Conservation (phyloP, 2,329 filamentous ascomycete species). For the Botrytis deweyae region DNA sequence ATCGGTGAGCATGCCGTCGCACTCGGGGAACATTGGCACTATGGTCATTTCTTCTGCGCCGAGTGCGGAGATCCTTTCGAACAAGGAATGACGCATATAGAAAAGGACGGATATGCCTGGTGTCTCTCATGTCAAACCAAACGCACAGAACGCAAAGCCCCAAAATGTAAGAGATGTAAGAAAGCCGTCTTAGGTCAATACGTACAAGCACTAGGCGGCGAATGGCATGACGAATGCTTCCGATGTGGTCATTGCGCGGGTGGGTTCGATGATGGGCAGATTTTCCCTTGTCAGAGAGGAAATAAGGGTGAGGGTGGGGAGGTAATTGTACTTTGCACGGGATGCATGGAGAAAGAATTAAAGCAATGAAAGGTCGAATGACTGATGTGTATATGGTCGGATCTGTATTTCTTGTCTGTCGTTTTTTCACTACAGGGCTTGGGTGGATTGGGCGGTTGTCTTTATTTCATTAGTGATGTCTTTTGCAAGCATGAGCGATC, state of each 20-base stretch:
- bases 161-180: slow-evolving; percentile 84
- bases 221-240: slow-evolving; percentile 95
- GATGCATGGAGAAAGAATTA: slow-evolving; percentile 58
- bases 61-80: slow-evolving; percentile 97
- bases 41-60: slow-evolving; percentile 97
- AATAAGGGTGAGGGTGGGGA: slow-evolving; percentile 50
- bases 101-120: slow-evolving; percentile 98
- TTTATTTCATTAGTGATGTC: background rate
- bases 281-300: slow-evolving; percentile 49
- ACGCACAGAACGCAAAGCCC: slow-evolving; percentile 81
- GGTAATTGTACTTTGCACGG: slow-evolving; percentile 59
- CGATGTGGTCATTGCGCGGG: slow-evolving; percentile 66
- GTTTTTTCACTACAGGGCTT: slow-evolving; percentile 4
- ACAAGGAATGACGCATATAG: slow-evolving; percentile 68
- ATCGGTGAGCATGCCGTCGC: slow-evolving; percentile 93
- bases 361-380: slow-evolving; percentile 42
- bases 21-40: slow-evolving; percentile 93
- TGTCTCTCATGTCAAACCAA: slow-evolving; percentile 91
- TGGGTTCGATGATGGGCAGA: slow-evolving; percentile 63
- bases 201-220: slow-evolving; percentile 80
- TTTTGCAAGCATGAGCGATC: slow-evolving; percentile 6
- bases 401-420: slow-evolving; percentile 1
- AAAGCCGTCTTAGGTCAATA: slow-evolving; percentile 86
- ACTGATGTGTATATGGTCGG: background rate
- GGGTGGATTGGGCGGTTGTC: background rate